Base-by-base conservation (phyloP, 2,329 filamentous ascomycete species). In the Talaromyces islandicus region DNA sequence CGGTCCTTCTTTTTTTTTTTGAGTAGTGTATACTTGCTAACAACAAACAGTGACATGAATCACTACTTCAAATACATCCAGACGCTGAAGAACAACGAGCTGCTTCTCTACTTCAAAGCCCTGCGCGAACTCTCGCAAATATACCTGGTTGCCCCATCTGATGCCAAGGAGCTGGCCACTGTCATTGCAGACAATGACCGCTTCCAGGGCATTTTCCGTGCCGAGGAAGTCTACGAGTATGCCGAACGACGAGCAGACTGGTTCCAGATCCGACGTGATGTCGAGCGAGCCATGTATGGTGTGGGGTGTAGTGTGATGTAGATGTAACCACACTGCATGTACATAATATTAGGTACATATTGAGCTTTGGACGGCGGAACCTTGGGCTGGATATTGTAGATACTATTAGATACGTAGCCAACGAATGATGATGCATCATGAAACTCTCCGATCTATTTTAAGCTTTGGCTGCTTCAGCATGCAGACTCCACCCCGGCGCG, bases 211-310 rank as follows among this genome's bases (percentile, higher is more conserved):
- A 90, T 99, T 54, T 97, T 97, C 70, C 84, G 92, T 21, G 91
- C 93, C 0, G 94, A 99, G 74, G 94, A 99, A 78, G 94, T 97
- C 3, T 96, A 96, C 69, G 93, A 97, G 79, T 99, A 95, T 78
- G 94, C 93, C 1, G 92, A 97, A 76, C 81, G 94, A 66, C 81
- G 94, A 66, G 92, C 92, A 55, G 94, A 99, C 77, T 99, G 94
- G 94, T 96, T 94, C 72, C 83, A 88, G 67, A 91, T 99, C 11
- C 89, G 89, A 78, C 86, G 85, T 64, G 86, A 92, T 64, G 94
- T 99, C 6, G 94, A 99, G 80, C 88, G 90, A 76, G 92, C 92
- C 63, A 97, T 99, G 92, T 97, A 97, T 77, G 94, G 94, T 4
- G 85, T 96, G 73, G 93, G 94, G 62, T 99, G 94, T 75, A 73